phyloP scores from a whole-genome alignment of 2,329 filamentous ascomycete species.

The Aspergillus thermomutatus region DNA sequence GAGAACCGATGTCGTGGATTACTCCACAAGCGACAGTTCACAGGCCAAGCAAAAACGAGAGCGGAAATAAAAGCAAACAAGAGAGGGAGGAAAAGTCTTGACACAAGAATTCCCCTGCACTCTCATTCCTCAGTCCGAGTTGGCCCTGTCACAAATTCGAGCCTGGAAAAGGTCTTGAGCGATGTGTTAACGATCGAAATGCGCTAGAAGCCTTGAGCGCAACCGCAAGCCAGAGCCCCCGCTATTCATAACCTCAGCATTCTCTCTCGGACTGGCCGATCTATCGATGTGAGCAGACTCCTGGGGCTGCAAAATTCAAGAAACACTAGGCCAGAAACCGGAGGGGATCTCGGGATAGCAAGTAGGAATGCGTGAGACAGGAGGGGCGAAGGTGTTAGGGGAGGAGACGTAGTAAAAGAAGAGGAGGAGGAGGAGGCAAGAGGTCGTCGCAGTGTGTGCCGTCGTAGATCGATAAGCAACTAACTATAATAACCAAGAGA shows the following conservation, averaged over 20 bases:
- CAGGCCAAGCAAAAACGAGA: conserved; percentile 13
- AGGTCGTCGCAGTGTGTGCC: background rate
- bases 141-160: conserved; percentile 18
- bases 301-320: background rate
- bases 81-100: conserved; percentile 12
- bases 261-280: conserved; percentile 17
- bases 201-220: conserved; percentile 41
- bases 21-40: conserved; percentile 19
- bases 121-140: conserved; percentile 27
- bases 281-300: conserved; percentile 2
- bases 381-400: conserved; percentile 2
- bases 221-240: conserved; percentile 37
- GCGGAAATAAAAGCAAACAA: conserved; percentile 14
- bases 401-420: conserved; percentile 7
- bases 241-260: conserved; percentile 41
- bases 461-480: background rate
- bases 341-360: background rate
- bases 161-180: conserved; percentile 17
- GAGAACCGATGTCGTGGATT: conserved; percentile 18
- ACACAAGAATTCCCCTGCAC: conserved; percentile 19
- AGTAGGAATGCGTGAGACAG: background rate
- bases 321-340: conserved; percentile 2
- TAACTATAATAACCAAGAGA: background rate
- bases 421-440: conserved; percentile 5
- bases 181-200: conserved; percentile 25